Conservation (phyloP, 2,329 filamentous ascomycete genomes). For the Bipolaris oryzae region DNA sequence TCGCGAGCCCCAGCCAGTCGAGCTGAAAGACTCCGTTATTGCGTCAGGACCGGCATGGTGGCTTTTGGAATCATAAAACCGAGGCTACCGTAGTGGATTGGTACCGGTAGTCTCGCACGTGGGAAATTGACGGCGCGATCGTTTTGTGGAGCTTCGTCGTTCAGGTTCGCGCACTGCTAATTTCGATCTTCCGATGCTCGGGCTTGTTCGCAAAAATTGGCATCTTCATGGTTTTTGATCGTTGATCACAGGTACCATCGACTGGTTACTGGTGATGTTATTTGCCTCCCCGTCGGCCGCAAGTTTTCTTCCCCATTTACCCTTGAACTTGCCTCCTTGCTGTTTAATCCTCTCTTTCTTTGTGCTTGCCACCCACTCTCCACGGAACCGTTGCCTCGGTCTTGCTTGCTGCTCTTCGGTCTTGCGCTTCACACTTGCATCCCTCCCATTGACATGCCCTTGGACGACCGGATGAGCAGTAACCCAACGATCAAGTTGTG, state of each 20-base stretch:
- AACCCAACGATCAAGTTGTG: slow-evolving; percentile 34
- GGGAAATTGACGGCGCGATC: neutral
- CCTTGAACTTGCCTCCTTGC: slow-evolving; percentile 36
- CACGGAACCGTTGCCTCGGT: slow-evolving; percentile 36
- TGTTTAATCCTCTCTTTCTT: slow-evolving; percentile 39
- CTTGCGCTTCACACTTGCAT: slow-evolving; percentile 19
- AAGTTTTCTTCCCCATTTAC: slow-evolving; percentile 30
- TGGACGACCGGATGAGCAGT: slow-evolving; percentile 21
- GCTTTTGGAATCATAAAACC: neutral
- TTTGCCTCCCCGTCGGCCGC: neutral
- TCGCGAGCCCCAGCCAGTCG: neutral
- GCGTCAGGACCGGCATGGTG: neutral
- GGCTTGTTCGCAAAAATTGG: neutral
- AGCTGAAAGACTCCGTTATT: neutral
- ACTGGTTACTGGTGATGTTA: neutral
- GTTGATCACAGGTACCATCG: neutral
- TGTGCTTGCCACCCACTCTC: slow-evolving; percentile 34
- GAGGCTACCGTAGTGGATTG: neutral
- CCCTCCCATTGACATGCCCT: slow-evolving; percentile 31
- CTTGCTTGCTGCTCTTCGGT: slow-evolving; percentile 17
- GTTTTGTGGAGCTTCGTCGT: neutral
- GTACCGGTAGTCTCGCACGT: neutral
- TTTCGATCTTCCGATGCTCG: neutral
- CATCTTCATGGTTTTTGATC: neutral
- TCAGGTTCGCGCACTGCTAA: neutral